A percentile compares a stretch with the other conserved stretches of the same genome.
These are phyloP conservation scores for Sicyos edulis DNA, from an alignment of 306 rosid genomes.

Conservation along the genomic window DNA sequence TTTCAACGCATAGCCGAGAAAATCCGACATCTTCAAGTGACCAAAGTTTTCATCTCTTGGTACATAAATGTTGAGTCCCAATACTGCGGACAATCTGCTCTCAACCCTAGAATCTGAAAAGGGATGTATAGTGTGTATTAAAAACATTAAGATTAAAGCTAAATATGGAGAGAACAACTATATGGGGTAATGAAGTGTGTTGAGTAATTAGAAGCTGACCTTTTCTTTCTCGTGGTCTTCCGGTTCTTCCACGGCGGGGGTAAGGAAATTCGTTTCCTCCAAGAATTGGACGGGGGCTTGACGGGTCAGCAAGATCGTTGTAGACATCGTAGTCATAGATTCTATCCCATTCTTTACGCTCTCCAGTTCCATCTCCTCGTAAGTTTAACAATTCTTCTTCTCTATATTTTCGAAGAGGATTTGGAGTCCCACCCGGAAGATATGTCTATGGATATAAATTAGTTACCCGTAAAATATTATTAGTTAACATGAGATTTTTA, in stretches of 20 bases:
- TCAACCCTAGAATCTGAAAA: slow-evolving; percentile 48
- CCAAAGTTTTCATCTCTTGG: too few relatives aligned
- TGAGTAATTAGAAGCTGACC: slow-evolving; percentile 27
- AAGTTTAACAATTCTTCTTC: slow-evolving; percentile 39
- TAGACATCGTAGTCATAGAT: slow-evolving; percentile 69
- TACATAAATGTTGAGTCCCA: slow-evolving; percentile 58
- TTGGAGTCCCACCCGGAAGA: slow-evolving; percentile 66
- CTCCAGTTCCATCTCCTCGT: slow-evolving; percentile 58
- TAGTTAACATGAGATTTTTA: neutral
- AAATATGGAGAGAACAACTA: too few relatives aligned
- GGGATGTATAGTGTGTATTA: neutral
- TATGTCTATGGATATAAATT: slow-evolving; percentile 38
- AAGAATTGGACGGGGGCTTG: slow-evolving; percentile 52
- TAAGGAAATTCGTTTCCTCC: slow-evolving; percentile 73
- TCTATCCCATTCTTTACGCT: slow-evolving; percentile 64
- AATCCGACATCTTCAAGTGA: too few relatives aligned
- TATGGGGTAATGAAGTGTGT: too few relatives aligned
- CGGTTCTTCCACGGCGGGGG: slow-evolving; percentile 76
- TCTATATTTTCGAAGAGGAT: too few relatives aligned
- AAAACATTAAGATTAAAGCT: neutral
- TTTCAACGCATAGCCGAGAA: too few relatives aligned
- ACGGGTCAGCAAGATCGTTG: slow-evolving; percentile 59
- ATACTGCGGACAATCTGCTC: slow-evolving; percentile 35
- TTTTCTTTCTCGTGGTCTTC: slow-evolving; percentile 40
- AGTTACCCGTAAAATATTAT: neutral